phyloP scores from a whole-genome alignment of 2,329 filamentous ascomycete genomes.

The Byssoonygena ceratinophila region DNA sequence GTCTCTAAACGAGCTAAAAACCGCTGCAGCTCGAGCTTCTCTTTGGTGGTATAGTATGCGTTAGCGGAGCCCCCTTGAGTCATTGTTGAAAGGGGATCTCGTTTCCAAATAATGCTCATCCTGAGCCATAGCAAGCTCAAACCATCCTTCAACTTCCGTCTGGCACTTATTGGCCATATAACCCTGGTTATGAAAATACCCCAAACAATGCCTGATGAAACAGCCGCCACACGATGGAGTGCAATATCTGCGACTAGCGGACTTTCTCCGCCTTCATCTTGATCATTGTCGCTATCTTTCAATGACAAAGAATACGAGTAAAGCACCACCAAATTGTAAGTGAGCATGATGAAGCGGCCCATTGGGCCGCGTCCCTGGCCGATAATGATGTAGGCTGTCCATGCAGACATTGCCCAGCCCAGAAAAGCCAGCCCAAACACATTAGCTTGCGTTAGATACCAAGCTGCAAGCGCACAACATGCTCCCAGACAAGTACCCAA shows the following conservation, averaged over 20 bases:
- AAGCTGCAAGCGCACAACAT: conserved; percentile 60
- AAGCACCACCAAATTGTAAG: conserved; percentile 88
- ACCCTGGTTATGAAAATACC: conserved; percentile 79
- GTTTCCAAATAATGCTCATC: conserved; percentile 92
- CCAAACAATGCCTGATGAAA: conserved; percentile 80
- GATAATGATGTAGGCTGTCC: conserved; percentile 83
- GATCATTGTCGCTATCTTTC: conserved; percentile 66
- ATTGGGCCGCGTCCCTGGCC: conserved; percentile 75
- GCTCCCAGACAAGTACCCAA: conserved; percentile 77
- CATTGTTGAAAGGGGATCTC: conserved; percentile 71
- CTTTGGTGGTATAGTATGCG: conserved; percentile 74
- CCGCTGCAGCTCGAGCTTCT: conserved; percentile 76
- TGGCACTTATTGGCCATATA: conserved; percentile 87
- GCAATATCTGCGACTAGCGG: conserved; percentile 83
- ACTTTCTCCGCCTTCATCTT: conserved; percentile 71
- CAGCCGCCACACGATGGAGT: conserved; percentile 74
- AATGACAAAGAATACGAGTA: conserved; percentile 87
- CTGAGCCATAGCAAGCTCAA: conserved; percentile 85
- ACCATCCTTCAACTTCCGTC: conserved; percentile 78
- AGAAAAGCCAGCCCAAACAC: conserved; percentile 65
- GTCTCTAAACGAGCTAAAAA: conserved; percentile 64
- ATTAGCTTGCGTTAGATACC: conserved; percentile 66
- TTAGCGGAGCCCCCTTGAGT: conserved; percentile 46
- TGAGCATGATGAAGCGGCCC: conserved; percentile 85
- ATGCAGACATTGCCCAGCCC: conserved; percentile 69